phyloP scores from a whole-genome alignment of 306 rosid species.

The Cyclanthera cordifolia region DNA sequence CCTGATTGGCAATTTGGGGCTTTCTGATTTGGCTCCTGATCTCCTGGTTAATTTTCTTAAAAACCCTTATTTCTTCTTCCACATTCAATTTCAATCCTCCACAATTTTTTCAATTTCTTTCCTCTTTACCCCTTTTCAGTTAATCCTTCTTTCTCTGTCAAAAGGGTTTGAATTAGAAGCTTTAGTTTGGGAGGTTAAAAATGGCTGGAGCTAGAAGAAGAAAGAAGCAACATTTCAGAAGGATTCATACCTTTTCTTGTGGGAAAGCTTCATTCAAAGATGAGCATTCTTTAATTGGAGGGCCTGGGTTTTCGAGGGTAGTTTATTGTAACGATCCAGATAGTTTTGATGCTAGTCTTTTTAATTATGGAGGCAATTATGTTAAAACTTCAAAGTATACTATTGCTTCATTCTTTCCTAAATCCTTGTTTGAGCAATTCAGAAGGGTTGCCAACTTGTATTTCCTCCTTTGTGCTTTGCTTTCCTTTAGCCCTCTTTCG shows the following conservation, averaged over 20 bases:
- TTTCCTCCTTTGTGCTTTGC: constrained; percentile 63
- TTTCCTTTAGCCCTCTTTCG: constrained; percentile 67
- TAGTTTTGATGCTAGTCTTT: constrained; percentile 28
- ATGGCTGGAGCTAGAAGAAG: constrained; percentile 49
- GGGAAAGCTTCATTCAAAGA: constrained; percentile 55
- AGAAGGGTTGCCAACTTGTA: constrained; percentile 76
- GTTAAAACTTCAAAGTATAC: constrained; percentile 78
- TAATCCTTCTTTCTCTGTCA: neutral
- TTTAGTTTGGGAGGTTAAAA: neutral
- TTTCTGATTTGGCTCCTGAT: neutral
- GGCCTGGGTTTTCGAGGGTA: constrained; percentile 87
- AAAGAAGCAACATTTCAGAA: constrained; percentile 54
- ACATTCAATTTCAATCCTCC: neutral
- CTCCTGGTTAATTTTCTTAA: neutral
- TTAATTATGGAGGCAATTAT: constrained; percentile 54
- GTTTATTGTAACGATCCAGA: constrained; percentile 67
- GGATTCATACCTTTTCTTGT: constrained; percentile 70
- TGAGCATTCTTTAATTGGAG: constrained; percentile 79
- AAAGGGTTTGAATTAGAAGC: neutral
- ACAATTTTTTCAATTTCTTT: neutral
- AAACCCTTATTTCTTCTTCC: neutral
- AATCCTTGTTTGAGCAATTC: constrained; percentile 85
- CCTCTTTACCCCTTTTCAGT: too few relatives aligned
- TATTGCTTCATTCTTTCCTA: constrained; percentile 68
- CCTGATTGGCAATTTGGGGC: neutral